Base-by-base conservation (phyloP, 2,329 filamentous ascomycete species). In the Nectriaceae sp. region DNA sequence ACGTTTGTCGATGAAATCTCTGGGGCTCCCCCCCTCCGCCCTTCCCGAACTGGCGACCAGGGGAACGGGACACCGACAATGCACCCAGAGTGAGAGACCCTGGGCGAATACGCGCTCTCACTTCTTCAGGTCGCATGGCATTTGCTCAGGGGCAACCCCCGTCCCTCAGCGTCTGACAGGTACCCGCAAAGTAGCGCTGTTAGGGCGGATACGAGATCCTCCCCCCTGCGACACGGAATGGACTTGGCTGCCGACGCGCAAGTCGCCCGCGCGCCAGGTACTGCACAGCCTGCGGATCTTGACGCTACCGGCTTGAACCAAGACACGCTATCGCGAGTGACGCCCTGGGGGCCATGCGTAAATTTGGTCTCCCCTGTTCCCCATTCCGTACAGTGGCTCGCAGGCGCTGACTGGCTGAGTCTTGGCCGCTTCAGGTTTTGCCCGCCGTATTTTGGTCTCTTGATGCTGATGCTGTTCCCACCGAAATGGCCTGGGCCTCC, bases 171-270 rank as follows among this genome's bases (percentile, higher is more conserved):
- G 43, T 39, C 11, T 54, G 49, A 47, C 52, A 48, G 42, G 54
- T 54, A 52, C 8, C 49, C 35, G n/a, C n/a, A 29, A 46, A 37
- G 59, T 59, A 62, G 35, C 50, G n/a, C 42, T 64, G 62, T 59
- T 65, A 64, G 57, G 42, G 53, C 45, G 50, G 55, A 64, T 65
- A 63, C 62, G 63, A 64, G 63, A 55, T 54, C 53, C 44, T 46
- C 43, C 52, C 45, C 60, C 54, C 50, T 53, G 47, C n/a, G n/a
- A n/a, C n/a, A n/a, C n/a, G n/a, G n/a, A n/a, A n/a, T n/a, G n/a
- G n/a, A n/a, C n/a, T n/a, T n/a, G 24, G 42, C 20, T 37, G 26
- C 47, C 46, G 48, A 42, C 50, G 24, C 19, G 18, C 24, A n/a
- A 6, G 8, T 36, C 33, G 33, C 8, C 33, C 8, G 8, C 33